Percentiles rank a stretch among this genome's conserved stretches.
Conservation (phyloP, 2,329 filamentous ascomycete genomes). For the Periconia sp. region DNA sequence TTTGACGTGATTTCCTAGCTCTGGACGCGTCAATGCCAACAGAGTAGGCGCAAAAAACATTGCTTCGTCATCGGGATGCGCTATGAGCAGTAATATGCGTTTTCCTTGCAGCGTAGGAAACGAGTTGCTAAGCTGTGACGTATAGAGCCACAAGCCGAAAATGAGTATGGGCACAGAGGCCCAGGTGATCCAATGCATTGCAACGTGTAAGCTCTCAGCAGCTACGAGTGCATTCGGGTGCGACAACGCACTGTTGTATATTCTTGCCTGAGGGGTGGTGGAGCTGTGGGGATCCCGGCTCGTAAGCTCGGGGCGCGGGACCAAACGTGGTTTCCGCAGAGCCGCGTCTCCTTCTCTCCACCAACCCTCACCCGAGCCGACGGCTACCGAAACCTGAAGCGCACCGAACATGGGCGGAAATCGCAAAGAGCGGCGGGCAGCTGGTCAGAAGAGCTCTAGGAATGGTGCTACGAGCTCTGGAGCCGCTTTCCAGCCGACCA, state of each 20-base stretch:
- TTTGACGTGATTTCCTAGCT: slow-evolving; percentile 86
- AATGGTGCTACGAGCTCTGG: slow-evolving; percentile 17
- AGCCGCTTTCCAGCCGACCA: slow-evolving; percentile 47
- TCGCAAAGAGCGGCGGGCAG: slow-evolving; percentile 53
- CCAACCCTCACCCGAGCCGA: slow-evolving; percentile 3
- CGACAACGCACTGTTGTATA: too few relatives aligned
- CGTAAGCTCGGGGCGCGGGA: slow-evolving; percentile 7
- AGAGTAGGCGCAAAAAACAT: slow-evolving; percentile 98
- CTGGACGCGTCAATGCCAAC: slow-evolving; percentile 79
- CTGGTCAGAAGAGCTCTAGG: slow-evolving; percentile 42
- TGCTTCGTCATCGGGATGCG: slow-evolving; percentile 97
- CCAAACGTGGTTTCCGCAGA: slow-evolving; percentile 17
- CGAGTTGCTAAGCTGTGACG: slow-evolving; percentile 51
- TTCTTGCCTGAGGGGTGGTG: too few relatives aligned
- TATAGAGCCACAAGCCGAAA: slow-evolving; percentile 55
- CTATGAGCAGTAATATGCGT: slow-evolving; percentile 89
- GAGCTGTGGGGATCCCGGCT: neutral
- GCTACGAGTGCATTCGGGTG: too few relatives aligned
- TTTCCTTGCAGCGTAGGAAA: slow-evolving; percentile 78
- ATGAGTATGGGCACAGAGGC: slow-evolving; percentile 50
- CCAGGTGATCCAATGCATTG: slow-evolving; percentile 51
- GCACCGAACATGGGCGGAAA: slow-evolving; percentile 43
- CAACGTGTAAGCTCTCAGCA: neutral
- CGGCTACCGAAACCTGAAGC: slow-evolving; percentile 4
- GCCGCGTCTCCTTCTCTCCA: slow-evolving; percentile 26